Evolutionary conservation across 148 eudicot species (phyloP).

Genomic region (Mesembryanthemum crystallinum): DNA sequence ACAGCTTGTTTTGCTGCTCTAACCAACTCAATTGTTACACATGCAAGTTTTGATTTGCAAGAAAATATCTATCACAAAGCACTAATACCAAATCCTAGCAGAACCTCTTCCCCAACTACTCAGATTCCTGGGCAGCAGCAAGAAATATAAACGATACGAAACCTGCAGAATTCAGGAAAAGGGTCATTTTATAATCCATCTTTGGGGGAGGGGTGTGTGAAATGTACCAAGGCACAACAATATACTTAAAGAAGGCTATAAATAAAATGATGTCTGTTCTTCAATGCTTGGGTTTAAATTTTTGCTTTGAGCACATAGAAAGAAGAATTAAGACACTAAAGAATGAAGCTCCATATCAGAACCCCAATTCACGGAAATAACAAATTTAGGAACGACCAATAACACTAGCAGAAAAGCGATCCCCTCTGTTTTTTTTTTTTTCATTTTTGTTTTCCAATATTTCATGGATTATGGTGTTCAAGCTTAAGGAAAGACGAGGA

Average conservation of each 20-base stretch:
- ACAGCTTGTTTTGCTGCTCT: background rate
- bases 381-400: background rate
- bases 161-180: conserved; percentile 18
- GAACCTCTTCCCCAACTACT: background rate
- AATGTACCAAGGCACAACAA: background rate
- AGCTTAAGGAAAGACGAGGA: conserved; percentile 16
- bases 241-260: background rate
- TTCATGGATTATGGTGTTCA: background rate
- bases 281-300: no score
- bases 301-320: background rate
- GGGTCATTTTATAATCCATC: background rate
- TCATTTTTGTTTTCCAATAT: no score
- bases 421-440: background rate
- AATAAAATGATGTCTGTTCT: background rate
- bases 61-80: background rate
- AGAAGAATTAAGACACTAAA: background rate
- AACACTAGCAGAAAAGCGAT: background rate
- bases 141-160: background rate
- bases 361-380: background rate
- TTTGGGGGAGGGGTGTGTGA: no score
- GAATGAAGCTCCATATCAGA: background rate
- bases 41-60: background rate
- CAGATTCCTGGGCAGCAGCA: background rate
- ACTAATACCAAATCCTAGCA: background rate
- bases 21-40: background rate